Evolutionary conservation across 73 alveolate species (phyloP), one percentile per base, ranked within the genome.

Genomic region (Tetrahymena malaccensis): DNA sequence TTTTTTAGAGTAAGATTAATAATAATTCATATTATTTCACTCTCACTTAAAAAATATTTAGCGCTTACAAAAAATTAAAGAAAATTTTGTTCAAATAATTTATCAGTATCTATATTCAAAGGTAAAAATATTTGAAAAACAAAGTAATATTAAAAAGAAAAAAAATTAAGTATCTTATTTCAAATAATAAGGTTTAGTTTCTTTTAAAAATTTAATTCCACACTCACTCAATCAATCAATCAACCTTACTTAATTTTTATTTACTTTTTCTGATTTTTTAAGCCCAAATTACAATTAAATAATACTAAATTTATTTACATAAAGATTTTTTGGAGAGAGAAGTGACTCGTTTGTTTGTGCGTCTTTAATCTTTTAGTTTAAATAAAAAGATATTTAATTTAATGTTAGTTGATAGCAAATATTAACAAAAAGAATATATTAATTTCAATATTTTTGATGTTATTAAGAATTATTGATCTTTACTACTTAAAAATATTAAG

Each of bases 311-410:
- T 50, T 50, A 50, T 27, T 70, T 70, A 70, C 89, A 85, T 44
- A 95, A 19, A 95, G 93, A 89, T 95, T 95, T 57, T 95, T 95
- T 27, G 97, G 97, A 44, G 97, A 95, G 0, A 95, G 95, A 22
- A 95, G 85, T 34, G 94, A 93, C 83, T 95, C 97, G 55, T 95
- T 43, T 34, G 97, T 95, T 89, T 95, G 40, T 17, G 97, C 70
- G 83, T 95, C 97, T 95, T 95, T 95, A 50, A 95, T 95, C 97
- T 95, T 85, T 44, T 85, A 9, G 21, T 95, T 33, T 43, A 22
- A 31, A 50, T 35, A 19, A 89, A 40, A 1, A 70, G 89, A 31
- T 11, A 70, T 25, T 70, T 70, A 27, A 70, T 25, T n/a, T 19
- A 15, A 21, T 21, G 27, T 50, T 50, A 50, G 13, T 50, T 50